Evolutionary conservation across 805 yeast genomes (phyloP), one percentile per base, ranked within the genome.

Genomic region (Monosporozyma aerobia): DNA sequence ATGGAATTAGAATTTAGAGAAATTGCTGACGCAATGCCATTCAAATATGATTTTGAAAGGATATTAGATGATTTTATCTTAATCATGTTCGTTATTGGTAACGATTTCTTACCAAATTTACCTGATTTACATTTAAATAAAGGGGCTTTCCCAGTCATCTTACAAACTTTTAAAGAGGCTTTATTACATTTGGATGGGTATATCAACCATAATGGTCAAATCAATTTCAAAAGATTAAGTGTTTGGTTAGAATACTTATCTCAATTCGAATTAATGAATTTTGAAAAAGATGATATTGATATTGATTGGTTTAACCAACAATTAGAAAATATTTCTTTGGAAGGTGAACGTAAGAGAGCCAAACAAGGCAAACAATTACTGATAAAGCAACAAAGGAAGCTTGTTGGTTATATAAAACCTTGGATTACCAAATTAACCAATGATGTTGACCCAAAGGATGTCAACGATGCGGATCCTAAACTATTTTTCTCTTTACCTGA

Each of bases 91-190:
- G 96, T 94, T 56, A 88, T 94, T 61, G 99, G 99, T 62, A 94
- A 94, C 65, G 99, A 94, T 77, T 94, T 94, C 82, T 77, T 94
- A 64, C 99, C 99, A 27, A 88, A 94, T 66, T 78, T 95, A 60
- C 99, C 99, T 0, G 96, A 90, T 69, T 76, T 94, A 60, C 90
- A 88, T 67, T 78, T 94, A 58, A 90, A 90, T 65, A 94, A 90
- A 61, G 98, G 97, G 60, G 99, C 98, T 0, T 87, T 94, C 73
- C 96, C 98, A n/a, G 78, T 90, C 32, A 76, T 94, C 62, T 75
- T 94, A 59, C 88, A 84, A 56, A 85, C 97, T 14, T 94, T 94
- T 73, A 94, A 90, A 67, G 82, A 81, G 62, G 81, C 90, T 29
- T 74, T 94, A 64, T 76, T 78, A 58, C 78, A 77, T 56, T 71